A percentile compares a stretch with the other conserved stretches of the same genome.
Evolutionary conservation across 176 grass and related monocot genomes (phyloP).

Genomic region (Oryza meridionalis): DNA sequence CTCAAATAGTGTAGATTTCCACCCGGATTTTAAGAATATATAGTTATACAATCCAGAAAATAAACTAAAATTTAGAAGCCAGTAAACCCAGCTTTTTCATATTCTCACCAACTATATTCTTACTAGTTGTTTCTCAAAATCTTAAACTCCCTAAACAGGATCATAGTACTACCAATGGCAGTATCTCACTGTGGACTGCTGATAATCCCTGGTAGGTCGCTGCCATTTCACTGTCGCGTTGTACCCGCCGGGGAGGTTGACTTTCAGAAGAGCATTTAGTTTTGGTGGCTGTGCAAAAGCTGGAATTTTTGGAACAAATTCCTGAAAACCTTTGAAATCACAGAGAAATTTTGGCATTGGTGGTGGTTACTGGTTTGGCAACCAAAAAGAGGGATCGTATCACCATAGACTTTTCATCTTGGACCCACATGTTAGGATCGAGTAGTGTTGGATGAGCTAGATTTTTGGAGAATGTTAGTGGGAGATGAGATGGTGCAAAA

Average conservation of each 20-base stretch:
- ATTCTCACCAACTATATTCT: no score
- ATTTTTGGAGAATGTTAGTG: slow-evolving; percentile 36
- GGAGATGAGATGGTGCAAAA: slow-evolving; percentile 25
- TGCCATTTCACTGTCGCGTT: background rate
- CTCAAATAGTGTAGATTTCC: no score
- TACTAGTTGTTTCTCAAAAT: no score
- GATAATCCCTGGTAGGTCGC: slow-evolving; percentile 24
- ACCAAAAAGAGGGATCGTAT: background rate
- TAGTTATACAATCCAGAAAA: no score
- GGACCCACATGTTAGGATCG: slow-evolving; percentile 7
- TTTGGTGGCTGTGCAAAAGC: slow-evolving; percentile 12
- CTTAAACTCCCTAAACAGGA: no score
- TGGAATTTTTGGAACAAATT: background rate
- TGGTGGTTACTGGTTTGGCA: background rate
- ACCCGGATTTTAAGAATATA: no score
- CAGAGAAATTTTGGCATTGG: slow-evolving; percentile 4
- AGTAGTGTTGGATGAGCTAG: background rate
- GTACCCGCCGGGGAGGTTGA: slow-evolving; percentile 43
- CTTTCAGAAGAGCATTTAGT: slow-evolving; percentile 33
- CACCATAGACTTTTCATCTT: background rate
- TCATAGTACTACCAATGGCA: background rate
- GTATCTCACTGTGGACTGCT: slow-evolving; percentile 25
- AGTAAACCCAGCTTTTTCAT: no score
- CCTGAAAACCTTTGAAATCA: background rate
- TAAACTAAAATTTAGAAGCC: no score